phyloP scores from a whole-genome alignment of 305 asterid species.

The Stenogyne calaminthoides region DNA sequence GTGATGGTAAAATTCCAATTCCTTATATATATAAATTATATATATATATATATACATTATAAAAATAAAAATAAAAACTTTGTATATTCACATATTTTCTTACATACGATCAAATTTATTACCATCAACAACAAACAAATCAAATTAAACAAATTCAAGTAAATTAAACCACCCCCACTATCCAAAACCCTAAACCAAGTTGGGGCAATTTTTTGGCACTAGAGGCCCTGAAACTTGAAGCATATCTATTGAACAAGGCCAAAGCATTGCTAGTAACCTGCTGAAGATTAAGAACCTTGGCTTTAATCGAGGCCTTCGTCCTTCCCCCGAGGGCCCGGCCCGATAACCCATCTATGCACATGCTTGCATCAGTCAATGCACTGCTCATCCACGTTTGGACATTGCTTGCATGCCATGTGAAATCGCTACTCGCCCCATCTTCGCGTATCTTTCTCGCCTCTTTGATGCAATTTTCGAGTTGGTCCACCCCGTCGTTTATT shows the following conservation, averaged over 20 bases:
- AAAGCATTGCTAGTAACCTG: conserved; percentile 60
- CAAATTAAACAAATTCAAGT: conserved; percentile 3
- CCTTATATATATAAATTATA: too few relatives aligned
- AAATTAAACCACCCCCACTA: neutral
- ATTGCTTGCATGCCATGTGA: conserved; percentile 66
- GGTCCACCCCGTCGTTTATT: conserved; percentile 56
- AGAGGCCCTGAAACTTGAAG: conserved; percentile 45
- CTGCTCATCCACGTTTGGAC: conserved; percentile 74
- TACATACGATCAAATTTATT: conserved; percentile 18
- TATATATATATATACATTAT: neutral
- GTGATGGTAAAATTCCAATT: neutral
- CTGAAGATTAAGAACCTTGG: conserved; percentile 57
- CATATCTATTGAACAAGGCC: conserved; percentile 56
- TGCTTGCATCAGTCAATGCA: conserved; percentile 51
- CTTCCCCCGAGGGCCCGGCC: conserved; percentile 52
- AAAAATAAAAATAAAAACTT: conserved; percentile 24
- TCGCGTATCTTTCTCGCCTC: conserved; percentile 49
- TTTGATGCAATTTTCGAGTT: conserved; percentile 47
- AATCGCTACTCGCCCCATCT: conserved; percentile 35
- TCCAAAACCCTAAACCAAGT: conserved; percentile 5
- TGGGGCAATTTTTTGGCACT: conserved; percentile 29
- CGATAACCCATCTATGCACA: conserved; percentile 56
- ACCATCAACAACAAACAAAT: conserved; percentile 19
- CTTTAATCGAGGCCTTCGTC: conserved; percentile 52
- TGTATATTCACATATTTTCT: conserved; percentile 26